Percentiles rank a stretch among this genome's conserved stretches.
These are phyloP conservation scores for Niveomyces coronatus DNA, from an alignment of 2,329 filamentous ascomycete species.

Conservation along the genomic window DNA sequence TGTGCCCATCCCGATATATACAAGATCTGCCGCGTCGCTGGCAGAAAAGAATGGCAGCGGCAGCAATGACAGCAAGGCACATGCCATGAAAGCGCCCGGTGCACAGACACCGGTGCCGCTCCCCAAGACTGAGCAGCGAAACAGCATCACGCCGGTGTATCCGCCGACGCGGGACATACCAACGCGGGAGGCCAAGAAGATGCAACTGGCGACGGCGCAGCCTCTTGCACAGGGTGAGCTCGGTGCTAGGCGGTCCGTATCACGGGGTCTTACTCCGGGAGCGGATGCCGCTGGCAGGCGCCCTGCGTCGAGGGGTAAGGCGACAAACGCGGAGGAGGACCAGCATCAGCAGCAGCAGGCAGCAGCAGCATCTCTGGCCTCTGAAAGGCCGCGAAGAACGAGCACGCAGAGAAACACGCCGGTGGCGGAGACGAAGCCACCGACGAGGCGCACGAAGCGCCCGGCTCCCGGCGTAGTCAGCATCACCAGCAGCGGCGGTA, in stretches of 20 bases:
- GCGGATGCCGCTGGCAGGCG: slow-evolving; percentile 30
- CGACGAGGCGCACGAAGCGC: slow-evolving; percentile 53
- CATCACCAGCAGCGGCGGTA: slow-evolving; percentile 48
- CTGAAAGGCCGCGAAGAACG: slow-evolving; percentile 43
- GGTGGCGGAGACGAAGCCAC: slow-evolving; percentile 36
- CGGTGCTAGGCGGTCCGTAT: slow-evolving; percentile 20
- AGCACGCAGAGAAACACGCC: slow-evolving; percentile 50
- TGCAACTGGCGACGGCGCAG: neutral
- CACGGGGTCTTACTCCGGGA: slow-evolving; percentile 25
- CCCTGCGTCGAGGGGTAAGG: slow-evolving; percentile 43
- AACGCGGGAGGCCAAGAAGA: slow-evolving; percentile 20
- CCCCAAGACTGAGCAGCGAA: slow-evolving; percentile 20
- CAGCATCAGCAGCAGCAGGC: too few species aligned
- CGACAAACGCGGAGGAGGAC: slow-evolving; percentile 41
- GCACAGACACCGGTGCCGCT: slow-evolving; percentile 29
- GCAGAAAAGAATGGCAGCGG: slow-evolving; percentile 16
- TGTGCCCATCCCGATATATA: slow-evolving; percentile 27
- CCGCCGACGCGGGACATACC: slow-evolving; percentile 19
- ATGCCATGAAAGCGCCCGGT: slow-evolving; percentile 22
- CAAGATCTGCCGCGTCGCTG: slow-evolving; percentile 22
- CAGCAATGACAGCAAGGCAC: slow-evolving; percentile 18
- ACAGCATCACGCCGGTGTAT: slow-evolving; percentile 21
- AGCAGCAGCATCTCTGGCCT: slow-evolving; percentile 36
- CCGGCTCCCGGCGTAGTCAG: slow-evolving; percentile 65
- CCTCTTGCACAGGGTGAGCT: slow-evolving; percentile 14